A percentile compares a stretch with the other conserved stretches of the same genome.
phyloP scores from a whole-genome alignment of 768 basidiomycete genomes.

The Russula sp. region DNA sequence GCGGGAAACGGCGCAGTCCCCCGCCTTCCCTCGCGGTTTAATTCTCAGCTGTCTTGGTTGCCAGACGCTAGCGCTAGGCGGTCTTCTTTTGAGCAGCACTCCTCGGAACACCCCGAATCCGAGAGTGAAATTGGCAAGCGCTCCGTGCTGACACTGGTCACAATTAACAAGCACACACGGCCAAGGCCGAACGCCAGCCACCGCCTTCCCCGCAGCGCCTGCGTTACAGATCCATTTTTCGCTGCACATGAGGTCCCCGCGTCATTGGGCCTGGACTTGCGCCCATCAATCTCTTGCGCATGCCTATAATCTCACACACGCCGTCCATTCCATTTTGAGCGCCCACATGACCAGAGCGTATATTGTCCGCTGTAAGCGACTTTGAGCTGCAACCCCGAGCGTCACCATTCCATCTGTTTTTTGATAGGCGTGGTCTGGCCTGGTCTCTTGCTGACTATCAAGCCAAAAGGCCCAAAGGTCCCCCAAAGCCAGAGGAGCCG shows the following conservation, averaged over 20 bases:
- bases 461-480: neutral
- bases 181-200: conserved; percentile 11
- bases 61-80: neutral
- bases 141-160: conserved; percentile 6
- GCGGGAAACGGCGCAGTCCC: neutral
- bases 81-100: neutral
- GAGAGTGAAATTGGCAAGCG: neutral
- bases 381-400: conserved; percentile 4
- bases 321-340: conserved; percentile 10
- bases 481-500: neutral
- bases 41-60: neutral
- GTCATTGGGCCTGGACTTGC: conserved; percentile 21
- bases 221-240: neutral
- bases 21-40: neutral
- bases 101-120: conserved; percentile 10
- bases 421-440: conserved; percentile 9
- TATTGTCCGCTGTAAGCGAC: neutral
- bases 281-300: conserved; percentile 5
- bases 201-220: conserved; percentile 20
- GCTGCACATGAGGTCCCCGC: neutral
- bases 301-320: conserved; percentile 12
- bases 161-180: neutral
- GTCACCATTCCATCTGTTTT: conserved; percentile 1
- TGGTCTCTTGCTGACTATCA: neutral
- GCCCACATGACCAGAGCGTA: conserved; percentile 15